A percentile compares a stretch with the other conserved stretches of the same genome.
Conservation (phyloP, 371 early-diverging fungal genomes). For the Mucor circinelloides region DNA sequence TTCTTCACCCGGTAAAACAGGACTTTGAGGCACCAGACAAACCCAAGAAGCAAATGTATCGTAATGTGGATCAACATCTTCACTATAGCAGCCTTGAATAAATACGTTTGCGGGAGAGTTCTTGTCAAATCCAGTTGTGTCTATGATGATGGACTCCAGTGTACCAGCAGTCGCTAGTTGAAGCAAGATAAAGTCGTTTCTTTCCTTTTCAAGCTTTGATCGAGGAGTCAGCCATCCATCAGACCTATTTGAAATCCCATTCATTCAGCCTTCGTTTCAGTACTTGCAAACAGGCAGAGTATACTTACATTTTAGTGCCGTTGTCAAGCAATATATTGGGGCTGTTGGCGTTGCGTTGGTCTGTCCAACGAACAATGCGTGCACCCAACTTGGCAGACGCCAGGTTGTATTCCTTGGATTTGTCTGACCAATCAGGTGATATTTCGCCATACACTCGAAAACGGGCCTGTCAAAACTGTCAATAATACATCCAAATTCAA, state of each 20-base stretch:
- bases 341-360: slow-evolving; percentile 68
- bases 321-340: slow-evolving; percentile 68
- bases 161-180: slow-evolving; percentile 67
- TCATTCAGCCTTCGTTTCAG: too few relatives aligned
- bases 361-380: slow-evolving; percentile 66
- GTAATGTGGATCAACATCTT: slow-evolving; percentile 24
- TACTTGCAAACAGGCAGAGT: too few relatives aligned
- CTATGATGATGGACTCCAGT: slow-evolving; percentile 65
- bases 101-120: slow-evolving; percentile 23
- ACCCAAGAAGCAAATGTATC: slow-evolving; percentile 20
- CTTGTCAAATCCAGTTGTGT: slow-evolving; percentile 68
- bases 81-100: slow-evolving; percentile 31
- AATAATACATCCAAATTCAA: not conserved
- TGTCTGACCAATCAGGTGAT: slow-evolving; percentile 49
- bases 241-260: slow-evolving; percentile 26
- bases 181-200: slow-evolving; percentile 72
- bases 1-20: not conserved
- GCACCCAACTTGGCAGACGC: slow-evolving; percentile 76
- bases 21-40: slow-evolving; percentile 3
- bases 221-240: slow-evolving; percentile 79
- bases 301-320: slow-evolving; percentile 41
- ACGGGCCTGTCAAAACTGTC: slow-evolving; percentile 50
- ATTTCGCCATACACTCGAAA: slow-evolving; percentile 79
- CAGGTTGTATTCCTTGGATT: slow-evolving; percentile 60
- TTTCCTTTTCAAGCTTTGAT: slow-evolving; percentile 45